Percentiles rank a stretch among this genome's conserved stretches.
phyloP scores from a whole-genome alignment of 2,329 filamentous ascomycete genomes.

The Penicillium expansum region DNA sequence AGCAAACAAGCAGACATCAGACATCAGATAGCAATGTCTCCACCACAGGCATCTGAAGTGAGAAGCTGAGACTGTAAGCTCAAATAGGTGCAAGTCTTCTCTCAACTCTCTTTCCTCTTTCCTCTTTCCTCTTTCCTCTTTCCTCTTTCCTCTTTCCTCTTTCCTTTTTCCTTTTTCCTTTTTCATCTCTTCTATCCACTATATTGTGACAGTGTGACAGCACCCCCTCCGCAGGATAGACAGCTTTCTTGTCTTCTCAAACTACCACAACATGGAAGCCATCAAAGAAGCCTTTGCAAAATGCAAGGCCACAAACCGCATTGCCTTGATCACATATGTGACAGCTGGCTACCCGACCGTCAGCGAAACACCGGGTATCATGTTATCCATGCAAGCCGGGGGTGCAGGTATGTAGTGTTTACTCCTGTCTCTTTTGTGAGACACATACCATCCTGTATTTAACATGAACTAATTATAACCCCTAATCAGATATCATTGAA shows the following conservation, averaged over 20 bases:
- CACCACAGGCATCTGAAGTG: not conserved
- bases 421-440: not conserved
- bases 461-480: not conserved
- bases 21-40: not conserved
- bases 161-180: too few species aligned
- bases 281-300: slow-evolving; percentile 48
- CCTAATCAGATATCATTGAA: slow-evolving; percentile 74
- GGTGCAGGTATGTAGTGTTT: slow-evolving; percentile 64
- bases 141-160: too few species aligned
- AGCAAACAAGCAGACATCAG: not conserved
- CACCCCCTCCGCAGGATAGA: too few species aligned
- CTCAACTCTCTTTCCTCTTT: not conserved
- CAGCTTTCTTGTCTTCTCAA: not conserved
- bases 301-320: slow-evolving; percentile 55
- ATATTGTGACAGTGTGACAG: not conserved
- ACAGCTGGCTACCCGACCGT: slow-evolving; percentile 84
- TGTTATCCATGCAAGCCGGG: slow-evolving; percentile 85
- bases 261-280: slow-evolving; percentile 39
- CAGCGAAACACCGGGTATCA: slow-evolving; percentile 72
- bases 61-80: not conserved
- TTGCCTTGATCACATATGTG: slow-evolving; percentile 89
- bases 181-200: not conserved
- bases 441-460: not conserved
- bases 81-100: not conserved
- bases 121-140: too few species aligned